Percentiles rank a stretch among this genome's conserved stretches.
These are phyloP conservation scores for Cystofilobasidium bisporidii DNA, from an alignment of 768 basidiomycete genomes.

Conservation along the genomic window DNA sequence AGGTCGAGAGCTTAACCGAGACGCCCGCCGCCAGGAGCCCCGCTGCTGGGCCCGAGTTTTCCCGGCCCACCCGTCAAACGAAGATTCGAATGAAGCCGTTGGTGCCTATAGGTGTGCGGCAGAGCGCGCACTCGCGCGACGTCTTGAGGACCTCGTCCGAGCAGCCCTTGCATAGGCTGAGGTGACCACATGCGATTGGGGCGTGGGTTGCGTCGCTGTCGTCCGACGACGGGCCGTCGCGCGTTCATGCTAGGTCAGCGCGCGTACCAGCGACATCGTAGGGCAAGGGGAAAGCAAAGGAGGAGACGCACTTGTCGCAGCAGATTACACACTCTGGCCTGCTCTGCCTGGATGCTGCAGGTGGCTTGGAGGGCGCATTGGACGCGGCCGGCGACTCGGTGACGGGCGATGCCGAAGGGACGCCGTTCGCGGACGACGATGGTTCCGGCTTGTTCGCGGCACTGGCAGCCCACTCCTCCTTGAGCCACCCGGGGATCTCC, in stretches of 20 bases:
- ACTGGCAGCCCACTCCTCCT: neutral
- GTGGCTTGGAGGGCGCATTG: too few species aligned
- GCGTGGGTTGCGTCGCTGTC: constrained; percentile 17
- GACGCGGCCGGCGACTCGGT: too few species aligned
- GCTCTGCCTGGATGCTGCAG: too few species aligned
- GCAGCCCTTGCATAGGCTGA: constrained; percentile 16
- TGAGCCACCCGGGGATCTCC: constrained; percentile 10
- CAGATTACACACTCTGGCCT: constrained; percentile 19
- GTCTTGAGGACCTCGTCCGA: constrained; percentile 2
- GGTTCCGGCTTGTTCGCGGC: neutral
- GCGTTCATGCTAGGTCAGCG: too few species aligned
- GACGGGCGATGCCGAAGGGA: too few species aligned
- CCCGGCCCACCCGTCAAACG: neutral
- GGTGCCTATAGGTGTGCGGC: neutral
- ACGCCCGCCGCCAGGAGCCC: too few species aligned
- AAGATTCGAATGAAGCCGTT: neutral
- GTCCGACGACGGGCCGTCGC: too few species aligned
- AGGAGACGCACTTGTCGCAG: constrained; percentile 1
- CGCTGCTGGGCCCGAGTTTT: too few species aligned
- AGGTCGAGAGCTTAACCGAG: too few species aligned
- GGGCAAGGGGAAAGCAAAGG: neutral
- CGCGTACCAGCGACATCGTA: too few species aligned
- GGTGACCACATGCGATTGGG: constrained; percentile 20
- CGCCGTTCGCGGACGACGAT: neutral
- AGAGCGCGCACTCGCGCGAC: constrained; percentile 17